Evolutionary conservation across 2,329 filamentous ascomycete genomes (phyloP), one percentile per base, ranked within the genome.

Genomic region (Lasiodiplodia gonubiensis): DNA sequence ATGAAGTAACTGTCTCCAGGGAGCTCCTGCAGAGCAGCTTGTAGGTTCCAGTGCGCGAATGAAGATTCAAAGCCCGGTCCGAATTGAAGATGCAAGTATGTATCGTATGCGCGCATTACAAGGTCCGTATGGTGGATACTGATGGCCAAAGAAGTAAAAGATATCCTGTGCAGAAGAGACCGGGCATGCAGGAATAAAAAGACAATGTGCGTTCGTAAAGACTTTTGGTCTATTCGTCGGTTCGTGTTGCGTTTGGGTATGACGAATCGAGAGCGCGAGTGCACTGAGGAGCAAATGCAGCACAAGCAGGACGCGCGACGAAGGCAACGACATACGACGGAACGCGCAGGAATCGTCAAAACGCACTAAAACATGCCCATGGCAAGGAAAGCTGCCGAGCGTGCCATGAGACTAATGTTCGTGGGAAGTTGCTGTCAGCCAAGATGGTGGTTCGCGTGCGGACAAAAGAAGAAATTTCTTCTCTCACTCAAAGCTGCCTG

Each of bases 401-500:
- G 64, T 46, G 64, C 64, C 59, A 63, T 63, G 64, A 51, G 52
- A 57, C 64, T 66, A 57, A 33, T 27, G 57, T 18, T 51, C 30
- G 33, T 49, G 37, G 51, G 35, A 14, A 30, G 27, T 59, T 57
- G 53, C 53, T 49, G 64, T 66, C 57, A 66, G 64, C 53, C 46
- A 35, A 59, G 57, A 57, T 21, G 64, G 30, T 49, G 64, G 30
- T 30, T 59, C 52, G 59, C 59, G 27, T 61, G 59, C 42, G 23
- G 59, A 48, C 49, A 51, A 46, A 63, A 63, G 59, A 63, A 63
- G 59, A 63, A 51, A 51, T 63, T n/a, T 63, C 59, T 63, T 63
- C 59, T 63, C 64, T 67, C 66, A 67, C 57, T 67, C 66, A 59
- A 67, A 67, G 27, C 66, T 59, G 49, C 66, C 66, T 42, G 66